A percentile compares a stretch with the other conserved stretches of the same genome.
phyloP scores from a whole-genome alignment of 1,139 yeast genomes.

The Yamadazyma dushanensis region DNA sequence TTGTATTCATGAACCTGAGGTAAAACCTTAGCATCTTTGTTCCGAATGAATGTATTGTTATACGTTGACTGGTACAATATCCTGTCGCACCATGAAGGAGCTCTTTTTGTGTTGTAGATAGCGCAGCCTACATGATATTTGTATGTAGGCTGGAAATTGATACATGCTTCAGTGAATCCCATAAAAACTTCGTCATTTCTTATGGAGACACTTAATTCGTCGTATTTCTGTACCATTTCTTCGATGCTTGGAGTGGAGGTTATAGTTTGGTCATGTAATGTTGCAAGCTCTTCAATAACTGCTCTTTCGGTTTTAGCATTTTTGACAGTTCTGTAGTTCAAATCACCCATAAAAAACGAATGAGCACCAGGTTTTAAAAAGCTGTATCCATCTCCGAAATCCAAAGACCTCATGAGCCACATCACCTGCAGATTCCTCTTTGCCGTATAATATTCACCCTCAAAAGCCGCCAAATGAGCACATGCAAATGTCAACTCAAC shows the following conservation, averaged over 20 bases:
- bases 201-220: constrained; percentile 58
- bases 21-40: constrained; percentile 9
- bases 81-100: constrained; percentile 91
- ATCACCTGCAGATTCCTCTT: constrained; percentile 55
- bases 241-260: constrained; percentile 17
- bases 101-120: constrained; percentile 56
- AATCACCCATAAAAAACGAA: constrained; percentile 76
- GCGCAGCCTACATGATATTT: constrained; percentile 56
- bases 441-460: constrained; percentile 51
- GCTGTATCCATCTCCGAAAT: constrained; percentile 61
- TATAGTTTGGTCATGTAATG: constrained; percentile 26
- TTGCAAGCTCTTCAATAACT: constrained; percentile 19
- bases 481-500: constrained; percentile 60
- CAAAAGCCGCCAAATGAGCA: constrained; percentile 77
- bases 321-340: constrained; percentile 68
- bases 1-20: constrained; percentile 39
- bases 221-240: constrained; percentile 38
- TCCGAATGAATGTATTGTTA: constrained; percentile 11
- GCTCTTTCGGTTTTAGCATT: constrained; percentile 18
- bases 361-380: constrained; percentile 58
- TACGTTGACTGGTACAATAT: constrained; percentile 59
- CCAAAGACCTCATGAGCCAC: constrained; percentile 52
- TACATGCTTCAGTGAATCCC: constrained; percentile 64
- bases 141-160: constrained; percentile 74
- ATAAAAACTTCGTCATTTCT: constrained; percentile 47